These are phyloP conservation scores for Penicillium griseofulvum DNA, from an alignment of 2,329 filamentous ascomycete genomes.

Conservation along the genomic window DNA sequence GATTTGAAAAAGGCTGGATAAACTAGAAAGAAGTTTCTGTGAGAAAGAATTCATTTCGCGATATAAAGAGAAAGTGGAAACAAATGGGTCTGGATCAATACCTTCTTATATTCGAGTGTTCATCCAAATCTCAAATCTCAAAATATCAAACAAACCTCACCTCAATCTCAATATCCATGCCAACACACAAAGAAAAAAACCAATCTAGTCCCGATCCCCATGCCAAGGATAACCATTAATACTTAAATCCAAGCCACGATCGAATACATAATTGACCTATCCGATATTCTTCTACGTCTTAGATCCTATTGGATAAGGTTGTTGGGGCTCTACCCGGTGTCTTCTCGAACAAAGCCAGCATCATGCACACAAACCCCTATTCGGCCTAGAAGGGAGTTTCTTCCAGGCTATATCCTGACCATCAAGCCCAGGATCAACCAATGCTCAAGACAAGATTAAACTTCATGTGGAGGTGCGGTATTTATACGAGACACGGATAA, in stretches of 20 bases:
- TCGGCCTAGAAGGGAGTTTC: neutral
- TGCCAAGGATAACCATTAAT: neutral
- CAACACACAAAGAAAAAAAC: conserved; percentile 5
- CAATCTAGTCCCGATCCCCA: neutral
- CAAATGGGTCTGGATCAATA: neutral
- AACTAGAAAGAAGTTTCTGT: neutral
- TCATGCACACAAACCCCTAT: neutral
- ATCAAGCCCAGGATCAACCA: neutral
- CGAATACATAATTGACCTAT: neutral
- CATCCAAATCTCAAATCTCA: neutral
- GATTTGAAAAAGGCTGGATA: neutral
- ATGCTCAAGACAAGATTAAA: neutral
- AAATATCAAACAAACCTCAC: too few relatives aligned
- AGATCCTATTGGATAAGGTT: neutral
- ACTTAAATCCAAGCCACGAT: too few relatives aligned
- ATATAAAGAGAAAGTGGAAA: neutral
- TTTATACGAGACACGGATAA: neutral
- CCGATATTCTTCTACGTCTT: neutral
- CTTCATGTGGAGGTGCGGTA: neutral
- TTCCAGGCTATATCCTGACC: neutral
- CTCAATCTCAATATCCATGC: neutral
- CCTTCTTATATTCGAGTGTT: neutral
- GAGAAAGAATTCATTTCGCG: neutral
- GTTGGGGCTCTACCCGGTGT: neutral
- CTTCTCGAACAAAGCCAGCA: neutral